Base-by-base conservation (phyloP, 345 rosid genomes). In the Angophora floribunda region DNA sequence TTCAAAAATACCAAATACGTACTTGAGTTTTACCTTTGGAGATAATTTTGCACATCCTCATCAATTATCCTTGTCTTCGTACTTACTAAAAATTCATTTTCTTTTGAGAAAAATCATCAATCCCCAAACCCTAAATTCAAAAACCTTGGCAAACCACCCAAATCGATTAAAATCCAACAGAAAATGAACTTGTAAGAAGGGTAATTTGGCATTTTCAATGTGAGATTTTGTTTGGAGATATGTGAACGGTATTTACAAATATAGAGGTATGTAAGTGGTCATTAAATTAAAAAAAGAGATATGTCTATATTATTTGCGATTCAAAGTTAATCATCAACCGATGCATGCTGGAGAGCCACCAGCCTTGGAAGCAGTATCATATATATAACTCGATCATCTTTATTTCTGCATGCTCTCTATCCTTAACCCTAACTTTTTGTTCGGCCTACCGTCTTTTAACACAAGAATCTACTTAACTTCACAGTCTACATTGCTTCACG, bases 271-370 rank as follows among this genome's bases (percentile, higher is more conserved):
- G 7, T 17, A 17, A 70, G 7, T 1, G 24, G 26, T 9, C 2
- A 2, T 70, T 3, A 4, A 36, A 19, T 36, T 36, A 17, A 36
- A 36, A 63, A 32, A 7, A 2, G 6, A 32, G 9, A 30, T 17
- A 70, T 2, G 0, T 17, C 19, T 70, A 7, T 32, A 7, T 16
- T 70, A 0, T 8, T 32, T 1, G 1, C 21, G 41, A 30, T 14
- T 65, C 7, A 30, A 65, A 65, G 78, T 75, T 21, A 70, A 70
- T 32, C 45, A 32, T 70, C 26, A 1, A 41, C 28, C 63, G 41
- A 57, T 24, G 63, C 63, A 57, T 57, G n/a, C 63, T 22, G 12
- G 13, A 19, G 82, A 75, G 82, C 82, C 82, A 75, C 13, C 49
- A 9, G 26, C 13, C 49, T 36, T 7, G 79, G 45, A 67, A 67